Evolutionary conservation across 1,139 yeast species (phyloP), one percentile per base, ranked within the genome.

Genomic region (Hansenula sp.): DNA sequence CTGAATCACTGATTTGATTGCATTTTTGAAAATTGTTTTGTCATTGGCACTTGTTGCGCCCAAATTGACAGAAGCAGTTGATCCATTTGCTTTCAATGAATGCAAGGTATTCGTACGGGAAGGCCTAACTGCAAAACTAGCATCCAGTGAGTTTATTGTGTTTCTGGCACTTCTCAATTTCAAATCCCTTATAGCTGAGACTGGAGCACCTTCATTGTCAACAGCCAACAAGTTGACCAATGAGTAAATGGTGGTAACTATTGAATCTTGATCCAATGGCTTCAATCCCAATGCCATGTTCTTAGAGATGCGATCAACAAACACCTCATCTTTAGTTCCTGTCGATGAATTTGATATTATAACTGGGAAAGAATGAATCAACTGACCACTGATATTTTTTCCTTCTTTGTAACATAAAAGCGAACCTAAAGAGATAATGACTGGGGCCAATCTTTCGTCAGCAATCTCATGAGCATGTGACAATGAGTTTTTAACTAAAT

Each of bases 191-290:
- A 63, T 50, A 3, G 62, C 56, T 9, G 60, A 52, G 5, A 56
- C 53, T 2, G 66, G 64, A 3, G 61, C 58, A 7, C 64, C 62
- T 53, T 69, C 75, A 46, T 72, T 74, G 12, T 80, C 81, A 16
- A 79, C 78, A 40, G 83, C 76, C 32, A 93, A 67, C 55, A 86
- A 68, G 61, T 93, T 93, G 24, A 88, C 79, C 52, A 91, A 72
- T 0, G 96, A 84, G 62, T 93, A 93, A 45, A 93, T 81, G 2
- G 93, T 78, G n/a, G 96, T 84, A 12, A 90, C 88, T 17, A 86
- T 82, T 0, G 88, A 81, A 61, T 90, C 97, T 58, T 89, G 94
- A 21, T 59, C 65, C 33, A 74, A 60, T 3, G 73, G 67, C 41
- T 63, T 65, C 44, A 77, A 59, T 1, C 78, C 79, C 35, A 62